Conservation (phyloP, 768 basidiomycete genomes). For the Hygrophorus russula region DNA sequence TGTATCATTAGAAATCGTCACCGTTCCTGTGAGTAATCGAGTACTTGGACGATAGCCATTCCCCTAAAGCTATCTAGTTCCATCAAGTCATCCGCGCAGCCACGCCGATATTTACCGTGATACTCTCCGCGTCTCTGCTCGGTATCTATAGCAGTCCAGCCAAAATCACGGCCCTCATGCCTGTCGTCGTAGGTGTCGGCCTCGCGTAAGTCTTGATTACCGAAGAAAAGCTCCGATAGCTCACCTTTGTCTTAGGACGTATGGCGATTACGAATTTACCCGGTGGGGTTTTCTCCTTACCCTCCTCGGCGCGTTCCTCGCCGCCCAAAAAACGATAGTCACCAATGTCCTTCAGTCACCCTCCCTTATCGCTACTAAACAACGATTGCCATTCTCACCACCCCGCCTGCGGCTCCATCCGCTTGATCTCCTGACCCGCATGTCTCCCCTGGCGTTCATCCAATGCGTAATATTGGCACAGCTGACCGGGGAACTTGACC, state of each 20-base stretch:
- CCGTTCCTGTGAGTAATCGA: slow-evolving; percentile 61
- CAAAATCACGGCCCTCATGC: slow-evolving; percentile 66
- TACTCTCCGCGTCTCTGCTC: slow-evolving; percentile 63
- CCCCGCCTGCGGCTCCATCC: slow-evolving; percentile 22
- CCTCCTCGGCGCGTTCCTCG: slow-evolving; percentile 81
- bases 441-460: slow-evolving; percentile 80
- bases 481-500: slow-evolving; percentile 67
- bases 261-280: slow-evolving; percentile 93
- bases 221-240: slow-evolving; percentile 1
- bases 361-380: slow-evolving; percentile 29
- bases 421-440: slow-evolving; percentile 56
- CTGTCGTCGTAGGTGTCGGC: slow-evolving; percentile 83
- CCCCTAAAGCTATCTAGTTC: slow-evolving; percentile 40
- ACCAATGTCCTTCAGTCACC: slow-evolving; percentile 64
- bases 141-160: slow-evolving; percentile 43
- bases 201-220: slow-evolving; percentile 57
- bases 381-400: not conserved
- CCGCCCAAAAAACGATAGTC: slow-evolving; percentile 87
- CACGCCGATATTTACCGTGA: slow-evolving; percentile 86
- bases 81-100: slow-evolving; percentile 94
- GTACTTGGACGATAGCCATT: slow-evolving; percentile 3
- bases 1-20: slow-evolving; percentile 77
- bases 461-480: slow-evolving; percentile 76
- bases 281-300: slow-evolving; percentile 77
- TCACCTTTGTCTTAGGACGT: slow-evolving; percentile 45